A percentile compares a stretch with the other conserved stretches of the same genome.
These are phyloP conservation scores for Linanthus parryae DNA, from an alignment of 148 eudicot genomes.

Conservation along the genomic window DNA sequence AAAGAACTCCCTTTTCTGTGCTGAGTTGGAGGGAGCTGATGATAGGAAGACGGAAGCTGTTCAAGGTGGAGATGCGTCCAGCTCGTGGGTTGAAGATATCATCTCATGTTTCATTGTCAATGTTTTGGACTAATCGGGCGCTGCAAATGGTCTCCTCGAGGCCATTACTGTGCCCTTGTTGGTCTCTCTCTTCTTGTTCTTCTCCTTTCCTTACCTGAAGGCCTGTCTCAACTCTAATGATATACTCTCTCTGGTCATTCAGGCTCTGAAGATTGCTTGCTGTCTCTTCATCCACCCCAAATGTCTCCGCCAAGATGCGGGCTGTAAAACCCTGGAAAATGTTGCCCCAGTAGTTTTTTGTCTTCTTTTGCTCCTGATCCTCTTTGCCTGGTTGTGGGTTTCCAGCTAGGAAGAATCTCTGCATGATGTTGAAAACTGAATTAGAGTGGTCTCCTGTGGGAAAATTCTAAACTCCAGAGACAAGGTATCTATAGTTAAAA, in stretches of 20 bases:
- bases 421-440: too few relatives aligned
- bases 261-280: constrained; percentile 42
- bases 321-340: constrained; percentile 45
- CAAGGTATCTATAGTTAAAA: too few relatives aligned
- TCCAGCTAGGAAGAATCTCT: constrained; percentile 81
- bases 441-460: too few relatives aligned
- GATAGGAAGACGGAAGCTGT: constrained; percentile 59
- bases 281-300: constrained; percentile 39
- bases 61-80: constrained; percentile 51
- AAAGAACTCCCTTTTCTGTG: constrained; percentile 62
- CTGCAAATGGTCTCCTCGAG: constrained; percentile 70
- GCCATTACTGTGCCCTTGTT: constrained; percentile 28
- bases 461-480: too few relatives aligned
- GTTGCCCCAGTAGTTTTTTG: constrained; percentile 27
- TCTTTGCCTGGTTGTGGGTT: constrained; percentile 34
- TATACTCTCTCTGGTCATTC: constrained; percentile 57
- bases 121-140: constrained; percentile 34
- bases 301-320: constrained; percentile 33
- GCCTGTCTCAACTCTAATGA: constrained; percentile 36
- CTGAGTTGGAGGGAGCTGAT: constrained; percentile 50
- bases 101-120: constrained; percentile 43
- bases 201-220: constrained; percentile 35
- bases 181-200: constrained; percentile 8
- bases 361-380: too few relatives aligned
- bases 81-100: constrained; percentile 64